phyloP scores from a whole-genome alignment of 768 basidiomycete genomes.

The Tubosaeta brunneosetosa region DNA sequence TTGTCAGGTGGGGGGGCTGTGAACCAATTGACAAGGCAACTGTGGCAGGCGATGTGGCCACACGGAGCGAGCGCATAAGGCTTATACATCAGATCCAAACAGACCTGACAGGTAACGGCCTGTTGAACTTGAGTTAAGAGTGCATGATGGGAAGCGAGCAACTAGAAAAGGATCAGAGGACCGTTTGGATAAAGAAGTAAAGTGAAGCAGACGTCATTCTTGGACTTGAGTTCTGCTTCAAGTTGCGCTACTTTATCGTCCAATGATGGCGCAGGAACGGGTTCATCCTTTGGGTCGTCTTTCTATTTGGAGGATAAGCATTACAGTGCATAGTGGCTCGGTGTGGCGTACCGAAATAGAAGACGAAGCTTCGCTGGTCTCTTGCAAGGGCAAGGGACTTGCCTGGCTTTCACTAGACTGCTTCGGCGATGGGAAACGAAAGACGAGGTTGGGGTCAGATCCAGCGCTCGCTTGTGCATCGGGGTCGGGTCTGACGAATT shows the following conservation, averaged over 20 bases:
- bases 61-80: slow-evolving; percentile 75
- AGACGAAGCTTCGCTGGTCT: slow-evolving; percentile 4
- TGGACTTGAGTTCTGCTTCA: slow-evolving; percentile 40
- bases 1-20: slow-evolving; percentile 38
- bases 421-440: slow-evolving; percentile 2
- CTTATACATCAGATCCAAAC: slow-evolving; percentile 66
- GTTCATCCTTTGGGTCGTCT: background rate
- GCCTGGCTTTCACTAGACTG: background rate
- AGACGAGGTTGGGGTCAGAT: background rate
- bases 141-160: slow-evolving; percentile 49
- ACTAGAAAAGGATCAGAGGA: slow-evolving; percentile 27
- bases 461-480: background rate
- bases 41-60: slow-evolving; percentile 68
- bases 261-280: slow-evolving; percentile 1
- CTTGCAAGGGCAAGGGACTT: background rate
- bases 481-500: slow-evolving; percentile 21
- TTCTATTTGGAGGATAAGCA: slow-evolving; percentile 12
- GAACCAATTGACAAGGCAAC: slow-evolving; percentile 77
- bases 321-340: background rate
- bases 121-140: slow-evolving; percentile 54
- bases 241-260: slow-evolving; percentile 36
- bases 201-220: slow-evolving; percentile 34
- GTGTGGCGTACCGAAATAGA: slow-evolving; percentile 13
- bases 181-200: background rate
- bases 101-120: slow-evolving; percentile 72